Percentiles rank a stretch among this genome's conserved stretches.
Conservation (phyloP, 768 basidiomycete genomes). For the Steccherinum ochraceum region DNA sequence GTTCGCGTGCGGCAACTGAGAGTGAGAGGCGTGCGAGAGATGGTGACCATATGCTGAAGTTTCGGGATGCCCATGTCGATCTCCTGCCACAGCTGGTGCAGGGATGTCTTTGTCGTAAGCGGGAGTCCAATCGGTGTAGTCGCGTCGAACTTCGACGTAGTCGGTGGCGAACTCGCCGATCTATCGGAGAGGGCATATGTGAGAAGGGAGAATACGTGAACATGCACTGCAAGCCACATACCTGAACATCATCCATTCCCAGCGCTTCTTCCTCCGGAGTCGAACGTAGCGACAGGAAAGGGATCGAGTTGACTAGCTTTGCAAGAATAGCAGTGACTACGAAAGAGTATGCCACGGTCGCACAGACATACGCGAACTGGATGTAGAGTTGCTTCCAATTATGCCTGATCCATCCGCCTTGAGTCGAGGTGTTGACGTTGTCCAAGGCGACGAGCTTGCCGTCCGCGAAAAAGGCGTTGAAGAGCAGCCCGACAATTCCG, state of each 20-base stretch:
- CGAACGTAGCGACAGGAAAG: constrained; percentile 65
- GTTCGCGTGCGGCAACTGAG: background rate
- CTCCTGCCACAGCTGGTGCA: constrained; percentile 20
- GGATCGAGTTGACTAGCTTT: constrained; percentile 78
- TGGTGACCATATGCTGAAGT: background rate
- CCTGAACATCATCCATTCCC: constrained; percentile 83
- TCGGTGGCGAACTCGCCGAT: constrained; percentile 48
- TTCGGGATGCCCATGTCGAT: constrained; percentile 24
- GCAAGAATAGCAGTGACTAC: constrained; percentile 71
- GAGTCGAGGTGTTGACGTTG: constrained; percentile 49
- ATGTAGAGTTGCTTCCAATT: constrained; percentile 73
- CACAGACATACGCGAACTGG: constrained; percentile 81
- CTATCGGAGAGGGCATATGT: too few species aligned
- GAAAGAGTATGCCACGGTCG: constrained; percentile 67
- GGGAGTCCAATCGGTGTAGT: constrained; percentile 51
- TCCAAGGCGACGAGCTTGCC: constrained; percentile 71
- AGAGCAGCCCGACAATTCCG: constrained; percentile 70
- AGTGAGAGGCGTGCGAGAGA: background rate
- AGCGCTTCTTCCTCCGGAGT: constrained; percentile 60
- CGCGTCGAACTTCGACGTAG: constrained; percentile 56
- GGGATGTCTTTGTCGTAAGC: constrained; percentile 16
- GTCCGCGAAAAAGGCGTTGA: constrained; percentile 87
- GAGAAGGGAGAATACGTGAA: background rate
- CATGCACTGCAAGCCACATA: constrained; percentile 19
- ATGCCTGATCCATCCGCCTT: constrained; percentile 84